phyloP scores from a whole-genome alignment of 345 rosid genomes.

The Eucalyptus cladocalyx region DNA sequence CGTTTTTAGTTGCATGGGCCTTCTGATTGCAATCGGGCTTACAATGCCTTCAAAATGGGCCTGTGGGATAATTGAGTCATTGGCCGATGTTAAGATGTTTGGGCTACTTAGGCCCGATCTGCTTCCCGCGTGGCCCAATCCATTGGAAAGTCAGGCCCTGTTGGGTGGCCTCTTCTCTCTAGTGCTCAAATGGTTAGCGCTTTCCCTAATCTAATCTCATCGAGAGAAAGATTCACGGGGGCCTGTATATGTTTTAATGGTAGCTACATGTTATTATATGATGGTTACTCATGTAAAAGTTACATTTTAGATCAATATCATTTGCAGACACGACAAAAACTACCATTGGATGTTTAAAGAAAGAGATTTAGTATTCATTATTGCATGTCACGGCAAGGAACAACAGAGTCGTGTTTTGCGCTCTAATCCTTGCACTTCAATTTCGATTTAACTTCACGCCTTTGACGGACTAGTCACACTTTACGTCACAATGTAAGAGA shows the following conservation, averaged over 20 bases:
- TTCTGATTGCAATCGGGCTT: background rate
- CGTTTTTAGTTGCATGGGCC: background rate
- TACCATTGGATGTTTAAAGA: background rate
- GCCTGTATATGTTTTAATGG: background rate
- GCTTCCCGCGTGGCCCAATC: background rate
- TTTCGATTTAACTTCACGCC: background rate
- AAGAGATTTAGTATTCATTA: fast-evolving
- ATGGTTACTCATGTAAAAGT: background rate
- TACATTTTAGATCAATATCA: no score
- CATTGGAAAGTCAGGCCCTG: background rate
- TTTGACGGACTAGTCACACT: background rate
- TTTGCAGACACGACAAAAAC: background rate
- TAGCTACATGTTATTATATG: background rate
- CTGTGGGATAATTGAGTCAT: background rate
- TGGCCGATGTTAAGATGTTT: background rate
- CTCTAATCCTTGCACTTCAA: background rate
- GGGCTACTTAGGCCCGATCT: background rate
- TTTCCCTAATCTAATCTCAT: background rate
- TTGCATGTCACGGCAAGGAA: fast-evolving
- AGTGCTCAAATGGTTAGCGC: background rate
- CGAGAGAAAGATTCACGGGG: background rate
- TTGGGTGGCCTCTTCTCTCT: background rate
- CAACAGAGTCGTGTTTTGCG: background rate
- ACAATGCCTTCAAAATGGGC: background rate
- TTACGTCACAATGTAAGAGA: background rate